These are phyloP conservation scores for Annona squamosa DNA, from an alignment of 164 flowering plant species.

Conservation along the genomic window DNA sequence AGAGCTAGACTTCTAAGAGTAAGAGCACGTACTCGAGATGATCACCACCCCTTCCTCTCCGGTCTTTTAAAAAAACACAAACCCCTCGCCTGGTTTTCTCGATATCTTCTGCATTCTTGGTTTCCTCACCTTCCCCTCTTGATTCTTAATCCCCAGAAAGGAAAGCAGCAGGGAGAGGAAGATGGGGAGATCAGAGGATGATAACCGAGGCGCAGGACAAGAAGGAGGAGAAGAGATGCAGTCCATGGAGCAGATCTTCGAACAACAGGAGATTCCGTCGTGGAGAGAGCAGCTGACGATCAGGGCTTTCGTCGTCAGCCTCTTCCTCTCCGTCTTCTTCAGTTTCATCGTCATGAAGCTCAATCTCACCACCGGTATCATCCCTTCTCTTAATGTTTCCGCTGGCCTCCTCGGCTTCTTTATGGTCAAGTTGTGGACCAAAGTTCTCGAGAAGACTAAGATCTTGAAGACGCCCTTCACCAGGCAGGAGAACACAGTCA, in stretches of 20 bases:
- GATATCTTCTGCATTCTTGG: not conserved
- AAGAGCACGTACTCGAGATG: too few species aligned
- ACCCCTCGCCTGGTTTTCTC: not conserved
- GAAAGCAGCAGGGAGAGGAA: not conserved
- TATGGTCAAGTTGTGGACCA: slow-evolving; percentile 37
- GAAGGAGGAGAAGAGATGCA: not conserved
- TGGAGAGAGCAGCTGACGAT: slow-evolving; percentile 50
- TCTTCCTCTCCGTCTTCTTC: slow-evolving; percentile 35
- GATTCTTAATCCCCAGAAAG: not conserved
- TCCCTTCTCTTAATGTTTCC: slow-evolving; percentile 62
- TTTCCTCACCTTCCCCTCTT: not conserved
- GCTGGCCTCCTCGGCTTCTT: slow-evolving; percentile 65
- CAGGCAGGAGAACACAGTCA: slow-evolving; percentile 68
- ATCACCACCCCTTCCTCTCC: too few species aligned
- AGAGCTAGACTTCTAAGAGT: too few species aligned
- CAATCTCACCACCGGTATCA: slow-evolving; percentile 56
- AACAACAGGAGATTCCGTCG: slow-evolving; percentile 27
- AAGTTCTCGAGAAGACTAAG: slow-evolving; percentile 24
- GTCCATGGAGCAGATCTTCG: slow-evolving; percentile 30
- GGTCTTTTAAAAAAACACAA: not conserved
- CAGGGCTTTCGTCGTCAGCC: slow-evolving; percentile 38
- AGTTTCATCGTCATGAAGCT: slow-evolving; percentile 56
- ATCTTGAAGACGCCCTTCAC: slow-evolving; percentile 51
- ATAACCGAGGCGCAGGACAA: not conserved
- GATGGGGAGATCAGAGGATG: not conserved